Percentiles rank a stretch among this genome's conserved stretches.
These are phyloP conservation scores for Alternaria brassicicola DNA, from an alignment of 2,329 filamentous ascomycete genomes.

Conservation along the genomic window DNA sequence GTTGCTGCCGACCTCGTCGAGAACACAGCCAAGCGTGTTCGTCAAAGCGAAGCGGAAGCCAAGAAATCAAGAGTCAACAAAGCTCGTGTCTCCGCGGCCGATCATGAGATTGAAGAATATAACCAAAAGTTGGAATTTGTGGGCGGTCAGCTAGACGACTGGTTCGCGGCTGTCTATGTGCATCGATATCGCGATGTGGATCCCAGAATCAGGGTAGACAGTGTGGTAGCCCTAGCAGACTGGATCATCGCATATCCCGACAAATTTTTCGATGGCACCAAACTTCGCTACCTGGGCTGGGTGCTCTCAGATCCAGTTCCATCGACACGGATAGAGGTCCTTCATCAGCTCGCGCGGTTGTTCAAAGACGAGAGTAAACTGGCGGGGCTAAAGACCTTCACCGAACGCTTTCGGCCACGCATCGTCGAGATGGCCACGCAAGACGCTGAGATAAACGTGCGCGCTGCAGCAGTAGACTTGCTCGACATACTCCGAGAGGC, in stretches of 20 bases:
- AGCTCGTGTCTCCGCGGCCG: slow-evolving; percentile 73
- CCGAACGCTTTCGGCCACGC: slow-evolving; percentile 84
- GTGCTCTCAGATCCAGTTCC: slow-evolving; percentile 82
- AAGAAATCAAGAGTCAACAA: slow-evolving; percentile 79
- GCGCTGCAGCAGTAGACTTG: slow-evolving; percentile 79
- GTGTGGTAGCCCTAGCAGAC: slow-evolving; percentile 80
- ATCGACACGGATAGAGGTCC: slow-evolving; percentile 79
- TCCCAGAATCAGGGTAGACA: slow-evolving; percentile 84
- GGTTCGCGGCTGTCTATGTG: slow-evolving; percentile 91
- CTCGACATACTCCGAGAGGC: slow-evolving; percentile 82
- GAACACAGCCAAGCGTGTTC: slow-evolving; percentile 74
- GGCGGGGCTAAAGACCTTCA: slow-evolving; percentile 80
- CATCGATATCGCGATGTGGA: slow-evolving; percentile 96
- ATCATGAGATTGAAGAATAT: slow-evolving; percentile 73
- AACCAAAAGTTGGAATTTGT: slow-evolving; percentile 72
- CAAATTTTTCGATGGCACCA: slow-evolving; percentile 87
- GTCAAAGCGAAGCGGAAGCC: slow-evolving; percentile 78
- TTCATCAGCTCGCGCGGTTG: slow-evolving; percentile 80
- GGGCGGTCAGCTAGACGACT: slow-evolving; percentile 76
- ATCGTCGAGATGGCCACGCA: slow-evolving; percentile 91
- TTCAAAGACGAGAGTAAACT: slow-evolving; percentile 83
- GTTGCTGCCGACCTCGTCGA: slow-evolving; percentile 74
- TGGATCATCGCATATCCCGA: slow-evolving; percentile 89
- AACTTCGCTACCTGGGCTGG: slow-evolving; percentile 94
- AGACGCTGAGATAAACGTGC: slow-evolving; percentile 81